These are phyloP conservation scores for Thielaviopsis populi DNA, from an alignment of 2,329 filamentous ascomycete genomes.

Conservation along the genomic window DNA sequence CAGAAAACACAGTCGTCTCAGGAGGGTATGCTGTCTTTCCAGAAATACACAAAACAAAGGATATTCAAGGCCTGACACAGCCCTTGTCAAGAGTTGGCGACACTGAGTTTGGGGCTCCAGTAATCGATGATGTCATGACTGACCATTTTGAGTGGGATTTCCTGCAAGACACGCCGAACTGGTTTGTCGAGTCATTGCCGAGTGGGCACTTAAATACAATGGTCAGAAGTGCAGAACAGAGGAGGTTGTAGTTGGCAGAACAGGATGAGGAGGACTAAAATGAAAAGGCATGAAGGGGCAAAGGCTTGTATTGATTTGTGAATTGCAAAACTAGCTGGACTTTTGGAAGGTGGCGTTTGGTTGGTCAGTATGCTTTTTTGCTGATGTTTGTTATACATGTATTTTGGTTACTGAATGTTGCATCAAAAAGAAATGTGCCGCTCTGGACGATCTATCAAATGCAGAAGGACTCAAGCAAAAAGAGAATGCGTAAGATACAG, in stretches of 20 bases:
- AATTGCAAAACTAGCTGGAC: not conserved
- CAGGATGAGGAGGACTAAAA: not conserved
- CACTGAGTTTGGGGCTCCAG: constrained; percentile 6
- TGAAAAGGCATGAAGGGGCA: not conserved
- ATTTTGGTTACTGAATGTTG: not conserved
- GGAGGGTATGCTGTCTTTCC: not conserved
- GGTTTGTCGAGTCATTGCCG: not conserved
- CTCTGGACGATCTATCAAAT: no score
- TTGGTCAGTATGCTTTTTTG: not conserved
- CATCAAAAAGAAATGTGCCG: not conserved
- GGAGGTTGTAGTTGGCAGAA: not conserved
- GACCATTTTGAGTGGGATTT: constrained; percentile 4
- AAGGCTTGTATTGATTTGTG: not conserved
- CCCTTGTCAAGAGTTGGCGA: not conserved
- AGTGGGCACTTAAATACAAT: not conserved
- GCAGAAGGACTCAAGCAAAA: no score
- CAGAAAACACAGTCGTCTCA: not conserved
- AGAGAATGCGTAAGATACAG: not conserved
- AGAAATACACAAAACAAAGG: not conserved
- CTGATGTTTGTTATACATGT: no score
- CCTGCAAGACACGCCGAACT: not conserved
- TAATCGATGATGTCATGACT: constrained; percentile 13
- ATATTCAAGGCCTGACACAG: not conserved
- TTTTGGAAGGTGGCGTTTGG: not conserved
- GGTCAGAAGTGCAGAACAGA: not conserved